Base-by-base conservation (phyloP, 2,329 filamentous ascomycete genomes). In the Raffaelea deltoideospora region DNA sequence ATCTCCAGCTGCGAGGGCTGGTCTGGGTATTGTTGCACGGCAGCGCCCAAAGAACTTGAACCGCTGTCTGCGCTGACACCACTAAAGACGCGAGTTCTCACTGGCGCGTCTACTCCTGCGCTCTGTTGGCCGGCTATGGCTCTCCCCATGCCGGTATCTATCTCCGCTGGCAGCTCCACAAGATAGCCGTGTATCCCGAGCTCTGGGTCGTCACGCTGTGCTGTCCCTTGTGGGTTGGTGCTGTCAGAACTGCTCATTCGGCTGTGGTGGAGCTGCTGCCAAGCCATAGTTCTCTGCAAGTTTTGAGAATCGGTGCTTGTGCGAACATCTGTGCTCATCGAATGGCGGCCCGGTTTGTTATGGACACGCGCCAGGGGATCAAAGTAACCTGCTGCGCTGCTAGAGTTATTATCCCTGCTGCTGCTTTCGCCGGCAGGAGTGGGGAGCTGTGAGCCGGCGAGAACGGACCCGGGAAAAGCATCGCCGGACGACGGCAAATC, bases 171-270 rank as follows among this genome's bases (percentile, higher is more conserved):
- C 3, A 63, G 48, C 37, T 63, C 57, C 2, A 56, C 53, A 9
- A 59, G 45, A n/a, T n/a, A n/a, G 41, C 50, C 43, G 14, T 54
- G 46, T 33, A 41, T 48, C 14, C 56, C 59, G 5, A 67, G 56
- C 41, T 68, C 64, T 3, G 54, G 11, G 37, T 6, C 21, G 24
- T 26, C 6, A 49, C 48, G 36, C 50, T 50, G 31, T 57, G 0
- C 49, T 67, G 63, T 31, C 64, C 67, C 5, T 57, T 53, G 41
- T 63, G 57, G 47, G 63, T 67, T 31, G 48, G 48, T 6, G 64
- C 37, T 65, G 63, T 3, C 40, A 39, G 32, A 47, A 46, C 3
- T 43, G 39, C 11, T 40, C n/a, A n/a, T n/a, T n/a, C 15, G 23
- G 10, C 4, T 15, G 15, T 23, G 11, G 3, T 21, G 22, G 22